A percentile compares a stretch with the other conserved stretches of the same genome.
Evolutionary conservation across 108 stramenopile species (phyloP).

Genomic region (Cyclotella baltica): DNA sequence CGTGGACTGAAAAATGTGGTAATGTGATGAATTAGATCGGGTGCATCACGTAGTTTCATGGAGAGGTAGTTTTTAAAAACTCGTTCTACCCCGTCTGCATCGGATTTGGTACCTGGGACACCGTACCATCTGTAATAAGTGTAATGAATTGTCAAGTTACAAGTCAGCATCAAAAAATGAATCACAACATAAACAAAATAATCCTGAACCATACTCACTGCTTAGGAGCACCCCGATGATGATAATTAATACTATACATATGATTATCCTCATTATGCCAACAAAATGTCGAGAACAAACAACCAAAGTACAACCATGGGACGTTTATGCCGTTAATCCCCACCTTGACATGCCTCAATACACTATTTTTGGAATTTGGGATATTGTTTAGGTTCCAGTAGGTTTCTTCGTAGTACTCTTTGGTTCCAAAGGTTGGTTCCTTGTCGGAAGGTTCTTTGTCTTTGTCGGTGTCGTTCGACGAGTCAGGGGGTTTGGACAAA

Average conservation of each 20-base stretch:
- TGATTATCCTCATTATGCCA: conserved; percentile 99
- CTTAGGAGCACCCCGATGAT: conserved; percentile 96
- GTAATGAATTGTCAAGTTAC: not conserved
- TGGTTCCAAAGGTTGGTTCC: conserved; percentile 84
- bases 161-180: not conserved
- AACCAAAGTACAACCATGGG: conserved; percentile 96
- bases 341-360: conserved; percentile 91
- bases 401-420: conserved; percentile 87
- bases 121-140: conserved; percentile 86
- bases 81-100: conserved; percentile 84
- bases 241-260: conserved; percentile 98
- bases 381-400: conserved; percentile 99
- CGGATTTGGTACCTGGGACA: conserved; percentile 84
- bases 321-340: conserved; percentile 97
- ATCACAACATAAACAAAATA: not conserved
- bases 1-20: conserved; percentile 95
- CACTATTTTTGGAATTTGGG: conserved; percentile 83
- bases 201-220: conserved; percentile 61
- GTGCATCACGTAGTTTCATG: conserved; percentile 93
- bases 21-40: conserved; percentile 94
- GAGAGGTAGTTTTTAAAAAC: conserved; percentile 90
- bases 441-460: conserved; percentile 55
- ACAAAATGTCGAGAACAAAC: conserved; percentile 96
- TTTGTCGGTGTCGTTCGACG: not conserved
- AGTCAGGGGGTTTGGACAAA: not conserved